A percentile compares a stretch with the other conserved stretches of the same genome.
Evolutionary conservation across 176 grass and related monocot species (phyloP).

Genomic region (Aechmea fasciata): DNA sequence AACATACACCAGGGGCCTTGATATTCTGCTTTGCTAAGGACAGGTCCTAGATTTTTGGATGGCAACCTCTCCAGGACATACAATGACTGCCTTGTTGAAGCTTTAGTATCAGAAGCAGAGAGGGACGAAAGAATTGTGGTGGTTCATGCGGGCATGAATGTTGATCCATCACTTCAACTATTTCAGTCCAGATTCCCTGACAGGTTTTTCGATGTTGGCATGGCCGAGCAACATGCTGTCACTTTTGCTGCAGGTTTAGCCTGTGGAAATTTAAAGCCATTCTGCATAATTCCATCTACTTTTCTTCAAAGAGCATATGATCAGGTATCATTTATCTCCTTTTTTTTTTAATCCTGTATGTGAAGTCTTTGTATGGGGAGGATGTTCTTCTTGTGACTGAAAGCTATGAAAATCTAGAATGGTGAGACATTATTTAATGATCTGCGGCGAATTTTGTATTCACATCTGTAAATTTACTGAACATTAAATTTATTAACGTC

Average conservation of each 20-base stretch:
- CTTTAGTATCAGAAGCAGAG: conserved; percentile 61
- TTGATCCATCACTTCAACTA: conserved; percentile 45
- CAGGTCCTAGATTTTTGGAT: background rate
- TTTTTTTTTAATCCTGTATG: background rate
- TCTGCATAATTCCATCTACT: conserved; percentile 63
- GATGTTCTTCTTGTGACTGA: background rate
- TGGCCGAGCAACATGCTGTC: conserved; percentile 69
- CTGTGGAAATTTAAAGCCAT: conserved; percentile 68
- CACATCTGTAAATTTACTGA: too few species aligned
- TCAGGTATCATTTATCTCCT: conserved; percentile 35
- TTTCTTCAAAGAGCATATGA: conserved; percentile 74
- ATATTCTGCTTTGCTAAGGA: conserved; percentile 5
- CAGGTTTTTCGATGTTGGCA: conserved; percentile 66
- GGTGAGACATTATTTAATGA: too few species aligned
- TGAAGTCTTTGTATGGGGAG: background rate
- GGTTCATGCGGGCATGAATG: conserved; percentile 60
- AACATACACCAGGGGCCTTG: conserved; percentile 6
- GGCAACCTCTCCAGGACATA: conserved; percentile 45
- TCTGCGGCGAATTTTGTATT: too few species aligned
- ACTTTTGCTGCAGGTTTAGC: conserved; percentile 69
- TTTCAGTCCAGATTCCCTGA: conserved; percentile 69
- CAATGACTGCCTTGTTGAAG: conserved; percentile 56
- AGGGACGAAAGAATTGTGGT: conserved; percentile 52
- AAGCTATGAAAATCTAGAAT: too few species aligned
- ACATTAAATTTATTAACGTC: too few species aligned